Evolutionary conservation across 2,329 filamentous ascomycete species (phyloP), one percentile per base, ranked within the genome.

Genomic region (Beauveria caledonica): DNA sequence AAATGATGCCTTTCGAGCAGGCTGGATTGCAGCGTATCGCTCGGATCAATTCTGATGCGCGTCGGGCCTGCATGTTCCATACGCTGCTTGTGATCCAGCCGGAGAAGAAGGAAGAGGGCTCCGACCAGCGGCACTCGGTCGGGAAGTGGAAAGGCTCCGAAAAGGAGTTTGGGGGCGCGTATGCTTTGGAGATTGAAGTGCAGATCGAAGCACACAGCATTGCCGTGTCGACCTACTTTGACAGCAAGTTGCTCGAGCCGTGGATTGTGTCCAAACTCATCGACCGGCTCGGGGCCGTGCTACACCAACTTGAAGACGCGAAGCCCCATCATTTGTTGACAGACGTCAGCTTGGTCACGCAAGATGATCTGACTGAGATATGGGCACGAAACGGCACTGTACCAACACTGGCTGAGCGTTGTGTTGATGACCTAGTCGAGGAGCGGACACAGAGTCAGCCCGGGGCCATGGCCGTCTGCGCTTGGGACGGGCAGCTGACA

Each of bases 311-410:
- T 44, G 40, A 44, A 44, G 11, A 44, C 40, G 40, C 40, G 11
- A n/a, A 19, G 40, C 10, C 40, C 17, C 40, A 44, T 44, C 40
- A 17, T 3, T 19, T 44, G 40, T 44, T 44, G 40, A 2, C 3
- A 44, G 15, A 44, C 4, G 15, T 44, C 40, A 44, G 15, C 40
- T 44, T 44, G n/a, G 40, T n/a, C 40, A n/a, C 40, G 40, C 40
- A 44, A 44, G 40, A 62, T 11, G 66, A 68, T 15, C 33, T 68
- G 5, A n/a, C 56, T 4, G 58, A 65, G 21, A 49, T 66, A 2
- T 68, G 66, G 65, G 54, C n/a, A 2, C 67, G 60, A 65, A 66
- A 64, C 42, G 44, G 42, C 10, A 52, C 46, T 3, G 62, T 64
- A 2, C 64, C 67, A 0, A 19, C 36, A 3, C 44, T 62, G 0